Evolutionary conservation across 2,329 filamentous ascomycete species (phyloP), one percentile per base, ranked within the genome.

Genomic region (Aspergillus tanneri): DNA sequence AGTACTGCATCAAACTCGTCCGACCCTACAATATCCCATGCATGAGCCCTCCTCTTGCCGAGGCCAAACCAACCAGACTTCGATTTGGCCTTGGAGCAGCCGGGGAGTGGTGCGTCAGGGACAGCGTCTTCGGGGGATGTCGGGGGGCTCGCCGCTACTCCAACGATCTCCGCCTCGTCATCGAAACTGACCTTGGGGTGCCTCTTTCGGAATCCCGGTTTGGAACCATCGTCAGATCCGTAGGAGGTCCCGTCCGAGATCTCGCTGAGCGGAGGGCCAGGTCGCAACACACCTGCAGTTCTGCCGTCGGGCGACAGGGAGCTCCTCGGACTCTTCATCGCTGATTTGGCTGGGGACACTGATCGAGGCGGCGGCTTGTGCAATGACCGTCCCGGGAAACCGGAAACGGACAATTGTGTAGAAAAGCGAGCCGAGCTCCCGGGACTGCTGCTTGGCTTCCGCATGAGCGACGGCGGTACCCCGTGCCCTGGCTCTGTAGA

Each of bases 101-200:
- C 60, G 2, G 60, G 63, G 10, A 69, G 67, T 2, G 70, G 67
- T 1, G 59, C 61, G n/a, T 69, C 72, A 21, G 65, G 60, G 3
- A 61, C 47, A 30, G 63, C 59, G 12, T 71, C 68, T 30, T 73
- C 71, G 1, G 68, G 70, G 4, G 69, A 72, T 5, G 68, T 70
- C 23, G 70, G 66, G 40, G 71, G 67, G 25, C 69, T 73, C 7
- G 70, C 67, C 22, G 69, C 66, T 14, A 73, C 63, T 16, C 74
- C 76, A 22, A 79, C 71, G 21, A 78, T 61, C 45, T 77, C 72
- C 4, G 77, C 70, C 38, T 77, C 75, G 35, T 83, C 80, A 47
- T 84, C 81, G 56, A 85, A 96, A 70, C 90, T 96, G 43, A 85
- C 82, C 44, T 81, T 74, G 3, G 74, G 74, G 23, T 67, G 67